Percentiles rank a stretch among this genome's conserved stretches.
Conservation (phyloP, 2,329 filamentous ascomycete genomes). For the Alternaria novae-zelandiae region DNA sequence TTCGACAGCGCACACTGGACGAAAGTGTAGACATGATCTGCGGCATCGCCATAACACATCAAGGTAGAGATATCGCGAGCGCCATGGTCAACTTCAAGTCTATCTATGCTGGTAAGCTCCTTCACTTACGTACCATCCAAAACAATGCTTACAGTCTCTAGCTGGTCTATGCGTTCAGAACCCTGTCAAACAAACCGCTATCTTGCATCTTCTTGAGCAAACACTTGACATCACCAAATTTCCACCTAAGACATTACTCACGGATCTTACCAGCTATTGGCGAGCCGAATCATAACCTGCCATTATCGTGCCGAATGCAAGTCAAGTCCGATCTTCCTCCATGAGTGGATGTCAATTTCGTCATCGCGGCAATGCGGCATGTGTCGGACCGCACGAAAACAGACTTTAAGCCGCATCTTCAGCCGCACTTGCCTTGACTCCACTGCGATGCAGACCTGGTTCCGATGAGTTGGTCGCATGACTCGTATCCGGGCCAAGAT, state of each 20-base stretch:
- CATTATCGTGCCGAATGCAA: neutral
- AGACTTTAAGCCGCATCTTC: neutral
- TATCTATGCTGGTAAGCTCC: constrained; percentile 38
- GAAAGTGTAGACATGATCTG: constrained; percentile 58
- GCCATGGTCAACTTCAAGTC: constrained; percentile 39
- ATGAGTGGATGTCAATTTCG: neutral
- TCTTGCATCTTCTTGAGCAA: constrained; percentile 35
- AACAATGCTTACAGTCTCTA: constrained; percentile 11
- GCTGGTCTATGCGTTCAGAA: constrained; percentile 42
- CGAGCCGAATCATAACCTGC: constrained; percentile 25
- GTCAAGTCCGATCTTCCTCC: neutral
- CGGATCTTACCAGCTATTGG: constrained; percentile 40
- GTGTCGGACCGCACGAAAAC: neutral
- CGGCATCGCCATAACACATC: constrained; percentile 56
- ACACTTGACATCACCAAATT: constrained; percentile 39
- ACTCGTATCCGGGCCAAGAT: neutral
- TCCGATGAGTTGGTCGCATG: neutral
- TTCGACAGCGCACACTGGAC: constrained; percentile 53
- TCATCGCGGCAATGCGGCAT: neutral
- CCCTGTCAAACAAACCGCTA: constrained; percentile 32
- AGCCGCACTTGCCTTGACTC: neutral
- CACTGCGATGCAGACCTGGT: neutral
- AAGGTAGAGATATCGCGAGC: constrained; percentile 33
- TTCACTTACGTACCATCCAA: no score
- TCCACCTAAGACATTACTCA: constrained; percentile 36